Percentiles rank a stretch among this genome's conserved stretches.
Evolutionary conservation across 768 basidiomycete genomes (phyloP).

Genomic region (Tricholoma sp.): DNA sequence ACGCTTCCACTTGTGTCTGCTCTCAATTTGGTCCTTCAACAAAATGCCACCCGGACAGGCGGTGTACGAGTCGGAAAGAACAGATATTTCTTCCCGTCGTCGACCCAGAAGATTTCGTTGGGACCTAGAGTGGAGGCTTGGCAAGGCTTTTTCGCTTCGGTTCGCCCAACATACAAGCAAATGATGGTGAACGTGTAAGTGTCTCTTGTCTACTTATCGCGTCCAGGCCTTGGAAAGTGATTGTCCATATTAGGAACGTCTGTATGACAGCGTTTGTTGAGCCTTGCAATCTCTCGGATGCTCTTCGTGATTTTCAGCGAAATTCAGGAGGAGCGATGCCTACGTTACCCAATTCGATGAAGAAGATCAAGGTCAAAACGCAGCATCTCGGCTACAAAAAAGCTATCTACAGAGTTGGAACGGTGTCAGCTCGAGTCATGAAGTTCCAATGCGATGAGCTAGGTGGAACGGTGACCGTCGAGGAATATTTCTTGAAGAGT

Average conservation of each 20-base stretch:
- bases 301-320: constrained; percentile 42
- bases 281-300: constrained; percentile 59
- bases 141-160: constrained; percentile 46
- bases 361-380: constrained; percentile 55
- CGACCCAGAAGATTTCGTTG: constrained; percentile 19
- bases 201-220: background rate
- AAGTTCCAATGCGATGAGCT: constrained; percentile 47
- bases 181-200: constrained; percentile 51
- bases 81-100: constrained; percentile 49
- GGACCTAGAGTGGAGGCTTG: constrained; percentile 32
- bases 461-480: constrained; percentile 52
- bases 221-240: background rate
- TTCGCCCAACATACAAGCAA: constrained; percentile 42
- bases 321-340: constrained; percentile 40
- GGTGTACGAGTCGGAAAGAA: constrained; percentile 53
- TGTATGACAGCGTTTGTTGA: constrained; percentile 53
- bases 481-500: constrained; percentile 63
- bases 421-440: constrained; percentile 32
- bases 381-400: constrained; percentile 55
- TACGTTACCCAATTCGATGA: constrained; percentile 40
- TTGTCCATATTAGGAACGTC: constrained; percentile 33
- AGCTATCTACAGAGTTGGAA: constrained; percentile 34
- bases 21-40: constrained; percentile 53
- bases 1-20: constrained; percentile 47
- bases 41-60: constrained; percentile 39